These are phyloP conservation scores for Pichia inconspicua DNA, from an alignment of 1,139 yeast species.

Conservation along the genomic window DNA sequence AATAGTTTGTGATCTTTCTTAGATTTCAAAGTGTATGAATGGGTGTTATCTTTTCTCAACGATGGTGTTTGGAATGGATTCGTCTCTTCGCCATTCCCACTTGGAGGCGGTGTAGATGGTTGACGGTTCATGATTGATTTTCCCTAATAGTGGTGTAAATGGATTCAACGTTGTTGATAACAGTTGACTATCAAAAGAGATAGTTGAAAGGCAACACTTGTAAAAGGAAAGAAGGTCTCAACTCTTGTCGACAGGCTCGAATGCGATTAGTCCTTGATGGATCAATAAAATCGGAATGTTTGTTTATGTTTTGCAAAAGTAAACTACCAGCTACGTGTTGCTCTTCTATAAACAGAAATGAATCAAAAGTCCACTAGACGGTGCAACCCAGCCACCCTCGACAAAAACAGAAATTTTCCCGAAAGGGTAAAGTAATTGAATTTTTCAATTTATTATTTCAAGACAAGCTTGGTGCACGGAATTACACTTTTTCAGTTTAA, in stretches of 20 bases:
- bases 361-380: background rate
- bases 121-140: conserved; percentile 12
- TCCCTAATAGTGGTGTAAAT: background rate
- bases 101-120: conserved; percentile 25
- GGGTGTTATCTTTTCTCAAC: background rate
- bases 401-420: background rate
- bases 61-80: conserved; percentile 12
- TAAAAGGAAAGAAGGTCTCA: background rate
- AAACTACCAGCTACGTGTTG: background rate
- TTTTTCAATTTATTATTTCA: background rate
- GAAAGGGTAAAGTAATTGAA: background rate
- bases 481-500: too few relatives aligned
- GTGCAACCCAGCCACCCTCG: conserved; percentile 1
- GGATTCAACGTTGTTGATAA: too few relatives aligned
- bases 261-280: background rate
- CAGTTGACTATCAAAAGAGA: background rate
- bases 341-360: background rate
- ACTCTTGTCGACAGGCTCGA: too few relatives aligned
- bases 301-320: background rate
- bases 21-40: background rate
- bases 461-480: background rate
- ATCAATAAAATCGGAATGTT: background rate
- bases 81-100: background rate
- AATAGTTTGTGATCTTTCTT: conserved; percentile 7
- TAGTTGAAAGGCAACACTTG: background rate